Evolutionary conservation across 495 filamentous ascomycete genomes (phyloP).

Genomic region (Collariella sp.): DNA sequence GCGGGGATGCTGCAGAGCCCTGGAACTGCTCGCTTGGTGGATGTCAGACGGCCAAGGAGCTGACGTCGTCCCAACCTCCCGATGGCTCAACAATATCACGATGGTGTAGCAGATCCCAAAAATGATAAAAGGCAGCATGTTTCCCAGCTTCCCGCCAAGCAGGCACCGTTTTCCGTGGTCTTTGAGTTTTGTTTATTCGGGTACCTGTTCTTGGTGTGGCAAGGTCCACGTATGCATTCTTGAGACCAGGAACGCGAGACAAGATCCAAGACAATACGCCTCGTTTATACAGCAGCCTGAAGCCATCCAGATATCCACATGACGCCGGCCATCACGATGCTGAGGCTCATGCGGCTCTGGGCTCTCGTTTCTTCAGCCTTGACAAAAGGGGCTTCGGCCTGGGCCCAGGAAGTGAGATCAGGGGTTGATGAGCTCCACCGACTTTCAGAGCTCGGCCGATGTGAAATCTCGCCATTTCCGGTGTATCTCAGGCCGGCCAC

Average conservation of each 20-base stretch:
- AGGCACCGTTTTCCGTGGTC: constrained; percentile 14
- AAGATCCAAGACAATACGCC: not conserved
- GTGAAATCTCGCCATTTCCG: constrained; percentile 1
- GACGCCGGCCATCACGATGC: not conserved
- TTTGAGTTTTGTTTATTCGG: not conserved
- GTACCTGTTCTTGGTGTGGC: not conserved
- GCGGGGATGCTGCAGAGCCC: constrained; percentile 1
- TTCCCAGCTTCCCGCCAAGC: constrained; percentile 18
- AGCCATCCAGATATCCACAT: not conserved
- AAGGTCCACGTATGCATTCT: constrained; percentile 10
- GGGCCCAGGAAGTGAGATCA: constrained; percentile 4
- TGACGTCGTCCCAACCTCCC: constrained; percentile 15
- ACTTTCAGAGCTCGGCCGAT: not conserved
- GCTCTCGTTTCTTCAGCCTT: not conserved
- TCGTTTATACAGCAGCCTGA: constrained; percentile 4
- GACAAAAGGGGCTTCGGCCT: not conserved
- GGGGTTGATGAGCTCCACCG: constrained; percentile 2
- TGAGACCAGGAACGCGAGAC: not conserved
- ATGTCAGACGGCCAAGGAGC: constrained; percentile 4
- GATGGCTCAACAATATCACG: not conserved
- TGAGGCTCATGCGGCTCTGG: not conserved
- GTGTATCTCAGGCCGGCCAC: not conserved
- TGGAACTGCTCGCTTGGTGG: constrained; percentile 5
- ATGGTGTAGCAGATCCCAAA: not conserved
- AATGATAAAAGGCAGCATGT: not conserved